Evolutionary conservation across 768 basidiomycete species (phyloP), one percentile per base, ranked within the genome.

Genomic region (Podaxis carcinomalis): DNA sequence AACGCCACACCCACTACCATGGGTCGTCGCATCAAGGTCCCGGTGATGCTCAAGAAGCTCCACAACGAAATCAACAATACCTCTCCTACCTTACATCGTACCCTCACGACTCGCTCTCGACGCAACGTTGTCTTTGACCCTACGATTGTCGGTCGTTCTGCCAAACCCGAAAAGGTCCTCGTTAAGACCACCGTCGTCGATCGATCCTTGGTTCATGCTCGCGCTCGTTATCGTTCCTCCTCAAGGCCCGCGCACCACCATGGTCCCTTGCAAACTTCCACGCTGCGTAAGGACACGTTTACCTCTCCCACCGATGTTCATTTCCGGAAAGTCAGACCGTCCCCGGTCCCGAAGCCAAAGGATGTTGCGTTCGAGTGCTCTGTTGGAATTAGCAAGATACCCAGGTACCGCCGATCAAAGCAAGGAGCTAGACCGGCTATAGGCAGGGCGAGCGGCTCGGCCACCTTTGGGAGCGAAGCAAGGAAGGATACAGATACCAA

Each of bases 1-100:
- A 64, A 64, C 44, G 61, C 58, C 52, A 70, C 65, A 23, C 68
- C 68, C 10, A n/a, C n/a, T n/a, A 68, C 65, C 13, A 64, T 65
- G 21, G 62, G 63, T 42, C 66, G 63, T 42, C 66, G 58, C 16
- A 32, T 63, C 46, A 62, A 57, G 40, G 63, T 63, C 49, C 37
- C 57, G 13, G 46, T 52, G 13, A 63, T 63, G 35, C 21, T 55
- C 5, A 61, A 46, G 14, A 61, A 50, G 23, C 27, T 61, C 21
- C 55, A 55, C 21, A 46, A 61, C 3, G 37, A 32, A 21, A 55
- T 19, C 37, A 55, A 58, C 42, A 57, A 61, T 7, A 40, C 59
- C 44, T 64, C 64, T 32, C 64, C 62, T n/a, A 46, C 51, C 14
- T 63, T 64, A 23, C 42, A 28, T 11, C 65, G 65, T 14, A 62